These are phyloP conservation scores for Corylus avellana DNA, from an alignment of 306 rosid genomes.

Conservation along the genomic window DNA sequence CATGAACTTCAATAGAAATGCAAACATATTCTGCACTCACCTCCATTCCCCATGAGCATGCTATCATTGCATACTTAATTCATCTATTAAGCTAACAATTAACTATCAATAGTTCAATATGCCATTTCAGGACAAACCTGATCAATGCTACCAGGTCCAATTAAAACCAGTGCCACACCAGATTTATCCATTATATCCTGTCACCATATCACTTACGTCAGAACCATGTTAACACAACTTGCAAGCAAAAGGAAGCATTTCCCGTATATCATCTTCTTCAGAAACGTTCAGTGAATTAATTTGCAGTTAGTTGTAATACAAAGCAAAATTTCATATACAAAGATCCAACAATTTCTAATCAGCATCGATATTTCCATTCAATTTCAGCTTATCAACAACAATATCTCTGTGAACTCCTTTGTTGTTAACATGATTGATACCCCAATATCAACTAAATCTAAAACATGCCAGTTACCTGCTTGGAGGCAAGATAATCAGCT, in stretches of 20 bases:
- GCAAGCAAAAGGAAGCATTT: conserved; percentile 4
- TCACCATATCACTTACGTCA: conserved; percentile 18
- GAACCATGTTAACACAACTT: neutral
- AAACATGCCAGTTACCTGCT: conserved; percentile 52
- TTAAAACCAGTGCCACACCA: conserved; percentile 83
- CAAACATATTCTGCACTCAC: neutral
- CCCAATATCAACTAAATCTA: neutral
- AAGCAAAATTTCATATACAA: neutral
- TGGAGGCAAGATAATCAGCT: conserved; percentile 92
- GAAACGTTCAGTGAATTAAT: neutral
- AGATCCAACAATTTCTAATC: neutral
- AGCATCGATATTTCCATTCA: neutral
- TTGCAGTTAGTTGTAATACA: neutral
- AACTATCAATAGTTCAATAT: neutral
- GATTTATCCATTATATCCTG: conserved; percentile 85
- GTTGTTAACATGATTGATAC: neutral
- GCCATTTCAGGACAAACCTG: conserved; percentile 47
- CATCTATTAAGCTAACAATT: neutral
- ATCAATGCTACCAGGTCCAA: conserved; percentile 90
- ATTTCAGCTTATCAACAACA: neutral
- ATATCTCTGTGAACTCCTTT: neutral
- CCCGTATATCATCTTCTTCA: neutral
- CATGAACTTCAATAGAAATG: neutral
- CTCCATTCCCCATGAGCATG: neutral
- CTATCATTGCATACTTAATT: neutral